phyloP scores from a whole-genome alignment of 345 rosid genomes.

The Bretschneidera sinensis region DNA sequence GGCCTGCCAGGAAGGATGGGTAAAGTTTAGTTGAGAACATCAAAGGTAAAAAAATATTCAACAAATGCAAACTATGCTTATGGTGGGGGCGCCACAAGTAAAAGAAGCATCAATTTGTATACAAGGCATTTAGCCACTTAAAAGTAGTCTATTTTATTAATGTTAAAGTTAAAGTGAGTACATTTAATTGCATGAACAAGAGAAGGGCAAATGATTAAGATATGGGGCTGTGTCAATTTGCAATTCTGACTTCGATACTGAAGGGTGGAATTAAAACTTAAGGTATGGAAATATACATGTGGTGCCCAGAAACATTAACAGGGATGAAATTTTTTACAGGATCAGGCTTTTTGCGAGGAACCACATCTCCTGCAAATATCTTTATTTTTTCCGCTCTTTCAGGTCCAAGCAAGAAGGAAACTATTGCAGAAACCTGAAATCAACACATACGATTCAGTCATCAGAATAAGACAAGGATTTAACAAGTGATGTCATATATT shows the following conservation, averaged over 20 bases:
- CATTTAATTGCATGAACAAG: too few relatives aligned
- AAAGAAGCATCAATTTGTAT: too few relatives aligned
- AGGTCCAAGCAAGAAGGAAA: slow-evolving; percentile 84
- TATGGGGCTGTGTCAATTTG: not conserved
- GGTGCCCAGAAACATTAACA: too few relatives aligned
- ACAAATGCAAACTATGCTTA: not conserved
- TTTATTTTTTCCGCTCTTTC: slow-evolving; percentile 76
- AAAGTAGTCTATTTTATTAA: not conserved
- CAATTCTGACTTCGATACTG: not conserved
- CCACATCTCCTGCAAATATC: slow-evolving; percentile 94
- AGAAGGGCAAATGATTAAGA: not conserved
- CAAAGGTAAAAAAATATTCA: too few relatives aligned
- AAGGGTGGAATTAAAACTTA: too few relatives aligned
- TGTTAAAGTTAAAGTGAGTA: not conserved
- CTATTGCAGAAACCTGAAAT: slow-evolving; percentile 85
- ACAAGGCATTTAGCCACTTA: not conserved
- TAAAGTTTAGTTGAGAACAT: slow-evolving; percentile 1
- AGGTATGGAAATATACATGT: too few relatives aligned
- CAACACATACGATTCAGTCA: slow-evolving; percentile 1
- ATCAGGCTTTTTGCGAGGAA: slow-evolving; percentile 89
- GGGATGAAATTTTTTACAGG: slow-evolving; percentile 39
- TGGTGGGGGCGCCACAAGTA: not conserved
- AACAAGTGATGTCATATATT: not conserved
- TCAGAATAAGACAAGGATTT: slow-evolving; percentile 3
- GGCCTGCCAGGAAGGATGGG: slow-evolving; percentile 44